phyloP scores from a whole-genome alignment of 1,139 yeast species.

The Lodderomyces jiufengensis region DNA sequence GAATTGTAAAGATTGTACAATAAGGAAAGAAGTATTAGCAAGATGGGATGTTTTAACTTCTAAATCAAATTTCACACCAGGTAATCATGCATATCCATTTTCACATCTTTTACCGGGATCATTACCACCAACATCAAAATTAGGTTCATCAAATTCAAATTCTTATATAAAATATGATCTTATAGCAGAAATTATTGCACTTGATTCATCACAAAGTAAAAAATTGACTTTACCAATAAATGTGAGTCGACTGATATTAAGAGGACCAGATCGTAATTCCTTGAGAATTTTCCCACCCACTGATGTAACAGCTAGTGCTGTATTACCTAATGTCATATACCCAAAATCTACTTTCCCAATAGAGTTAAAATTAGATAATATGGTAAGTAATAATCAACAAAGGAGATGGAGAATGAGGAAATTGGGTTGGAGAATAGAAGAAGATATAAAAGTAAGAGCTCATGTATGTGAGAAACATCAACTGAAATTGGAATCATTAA shows the following conservation, averaged over 20 bases:
- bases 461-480: conserved; percentile 56
- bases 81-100: conserved; percentile 86
- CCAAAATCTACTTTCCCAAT: conserved; percentile 85
- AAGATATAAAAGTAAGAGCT: conserved; percentile 59
- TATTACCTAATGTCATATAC: conserved; percentile 81
- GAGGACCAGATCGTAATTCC: conserved; percentile 84
- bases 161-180: conserved; percentile 69
- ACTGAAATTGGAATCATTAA: conserved; percentile 43
- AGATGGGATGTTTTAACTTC: conserved; percentile 80
- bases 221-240: conserved; percentile 64
- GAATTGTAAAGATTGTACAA: conserved; percentile 56
- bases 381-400: conserved; percentile 47
- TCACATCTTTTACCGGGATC: conserved; percentile 89
- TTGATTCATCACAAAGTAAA: conserved; percentile 24
- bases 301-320: conserved; percentile 79
- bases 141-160: conserved; percentile 53
- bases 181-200: conserved; percentile 50
- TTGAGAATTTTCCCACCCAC: conserved; percentile 95
- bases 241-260: conserved; percentile 69
- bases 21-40: conserved; percentile 60
- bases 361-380: conserved; percentile 78
- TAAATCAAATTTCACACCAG: conserved; percentile 53
- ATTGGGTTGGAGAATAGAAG: conserved; percentile 88
- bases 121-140: conserved; percentile 73
- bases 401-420: conserved; percentile 93